Conservation (phyloP, 108 stramenopile genomes). For the Pseudonitzschia multistriata region DNA sequence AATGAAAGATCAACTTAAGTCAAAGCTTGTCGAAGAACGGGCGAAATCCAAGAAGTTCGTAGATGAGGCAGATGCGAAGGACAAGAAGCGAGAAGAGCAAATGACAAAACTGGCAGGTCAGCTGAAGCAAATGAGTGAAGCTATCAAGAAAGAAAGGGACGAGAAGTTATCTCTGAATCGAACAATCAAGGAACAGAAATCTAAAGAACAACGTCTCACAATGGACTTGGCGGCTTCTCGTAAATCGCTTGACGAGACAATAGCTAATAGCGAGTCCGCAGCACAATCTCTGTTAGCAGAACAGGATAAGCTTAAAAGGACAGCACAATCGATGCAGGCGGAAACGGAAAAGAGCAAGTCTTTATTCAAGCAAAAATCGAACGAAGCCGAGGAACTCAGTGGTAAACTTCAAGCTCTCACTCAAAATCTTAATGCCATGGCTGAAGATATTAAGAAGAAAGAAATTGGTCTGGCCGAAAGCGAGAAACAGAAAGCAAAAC, state of each 20-base stretch:
- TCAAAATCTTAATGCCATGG: constrained; percentile 57
- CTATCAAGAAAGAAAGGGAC: constrained; percentile 41
- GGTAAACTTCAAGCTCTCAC: constrained; percentile 66
- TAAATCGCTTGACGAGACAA: constrained; percentile 44
- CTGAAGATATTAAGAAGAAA: constrained; percentile 65
- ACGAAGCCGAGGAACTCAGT: constrained; percentile 69
- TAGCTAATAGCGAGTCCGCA: constrained; percentile 40
- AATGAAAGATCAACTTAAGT: constrained; percentile 57
- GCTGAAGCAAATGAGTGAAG: constrained; percentile 37
- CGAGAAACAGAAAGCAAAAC: constrained; percentile 54
- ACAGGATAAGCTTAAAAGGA: constrained; percentile 40
- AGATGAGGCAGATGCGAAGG: constrained; percentile 19
- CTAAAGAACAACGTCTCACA: constrained; percentile 35
- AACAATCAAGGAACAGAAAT: constrained; percentile 43
- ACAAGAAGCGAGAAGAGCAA: constrained; percentile 41
- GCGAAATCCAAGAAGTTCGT: constrained; percentile 23
- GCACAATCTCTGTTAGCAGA: constrained; percentile 47
- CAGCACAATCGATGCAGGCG: constrained; percentile 24
- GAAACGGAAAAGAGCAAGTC: constrained; percentile 40
- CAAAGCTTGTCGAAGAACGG: constrained; percentile 43
- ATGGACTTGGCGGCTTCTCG: constrained; percentile 48
- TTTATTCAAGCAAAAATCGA: constrained; percentile 39
- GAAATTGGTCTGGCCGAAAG: constrained; percentile 58
- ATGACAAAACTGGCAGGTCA: constrained; percentile 36
- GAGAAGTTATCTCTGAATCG: constrained; percentile 45